Evolutionary conservation across 306 rosid genomes (phyloP).

Genomic region (Rosa chinensis): DNA sequence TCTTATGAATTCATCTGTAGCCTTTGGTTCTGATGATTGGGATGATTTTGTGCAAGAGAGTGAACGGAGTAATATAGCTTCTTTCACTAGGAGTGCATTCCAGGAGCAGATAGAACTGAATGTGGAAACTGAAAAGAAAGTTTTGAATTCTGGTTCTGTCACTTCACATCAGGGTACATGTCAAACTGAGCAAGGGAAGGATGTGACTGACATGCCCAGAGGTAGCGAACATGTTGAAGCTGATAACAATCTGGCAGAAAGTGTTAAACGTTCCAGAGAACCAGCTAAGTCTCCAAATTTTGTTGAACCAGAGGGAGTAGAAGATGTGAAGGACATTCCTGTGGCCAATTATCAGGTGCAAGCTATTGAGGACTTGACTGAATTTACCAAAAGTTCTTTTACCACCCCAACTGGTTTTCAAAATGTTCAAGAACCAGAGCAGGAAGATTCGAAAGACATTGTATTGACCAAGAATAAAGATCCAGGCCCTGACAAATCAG

Average conservation of each 20-base stretch:
- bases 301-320: constrained; percentile 28
- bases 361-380: constrained; percentile 34
- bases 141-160: constrained; percentile 19
- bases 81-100: constrained; percentile 29
- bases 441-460: constrained; percentile 29
- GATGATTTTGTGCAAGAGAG: constrained; percentile 64
- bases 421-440: constrained; percentile 21
- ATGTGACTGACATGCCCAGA: constrained; percentile 16
- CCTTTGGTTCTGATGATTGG: constrained; percentile 78
- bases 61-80: constrained; percentile 24
- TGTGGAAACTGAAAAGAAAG: constrained; percentile 20
- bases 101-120: constrained; percentile 23
- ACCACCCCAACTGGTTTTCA: constrained; percentile 21
- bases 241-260: constrained; percentile 24
- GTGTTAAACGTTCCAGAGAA: constrained; percentile 17
- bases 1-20: constrained; percentile 74
- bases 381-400: constrained; percentile 31
- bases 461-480: constrained; percentile 27
- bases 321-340: constrained; percentile 46
- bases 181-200: constrained; percentile 31
- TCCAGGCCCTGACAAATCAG: constrained; percentile 28
- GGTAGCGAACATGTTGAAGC: constrained; percentile 31
- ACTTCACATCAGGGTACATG: constrained; percentile 18
- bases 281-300: constrained; percentile 13
- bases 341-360: constrained; percentile 45